These are phyloP conservation scores for Trichosanthes truncata DNA, from an alignment of 306 rosid species.

Conservation along the genomic window DNA sequence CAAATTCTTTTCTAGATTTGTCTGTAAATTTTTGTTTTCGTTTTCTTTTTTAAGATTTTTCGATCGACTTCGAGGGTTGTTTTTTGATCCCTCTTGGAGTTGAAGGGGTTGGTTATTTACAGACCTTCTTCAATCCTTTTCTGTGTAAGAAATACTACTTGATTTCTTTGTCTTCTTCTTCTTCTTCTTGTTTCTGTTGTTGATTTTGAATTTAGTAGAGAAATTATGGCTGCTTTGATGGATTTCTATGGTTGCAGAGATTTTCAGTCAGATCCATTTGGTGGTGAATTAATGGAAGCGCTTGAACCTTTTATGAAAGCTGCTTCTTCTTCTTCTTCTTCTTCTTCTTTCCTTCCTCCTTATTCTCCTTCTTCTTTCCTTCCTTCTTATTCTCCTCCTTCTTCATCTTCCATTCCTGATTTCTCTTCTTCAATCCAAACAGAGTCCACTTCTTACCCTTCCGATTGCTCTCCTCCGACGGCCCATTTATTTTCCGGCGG, in stretches of 20 bases:
- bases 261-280: slow-evolving; percentile 46
- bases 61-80: slow-evolving; percentile 52
- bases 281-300: slow-evolving; percentile 96
- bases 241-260: slow-evolving; percentile 45
- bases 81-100: slow-evolving; percentile 53
- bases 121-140: slow-evolving; percentile 41
- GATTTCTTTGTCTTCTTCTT: background rate
- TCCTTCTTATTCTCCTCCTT: slow-evolving; percentile 7
- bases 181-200: background rate
- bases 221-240: slow-evolving; percentile 62
- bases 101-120: slow-evolving; percentile 67
- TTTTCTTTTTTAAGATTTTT: background rate
- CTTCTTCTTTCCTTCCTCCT: background rate
- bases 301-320: slow-evolving; percentile 94
- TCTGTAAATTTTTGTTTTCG: background rate
- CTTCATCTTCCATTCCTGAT: slow-evolving; percentile 5
- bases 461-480: slow-evolving; percentile 28
- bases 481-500: slow-evolving; percentile 34
- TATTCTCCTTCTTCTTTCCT: slow-evolving; percentile 11
- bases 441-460: slow-evolving; percentile 4
- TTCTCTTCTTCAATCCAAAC: slow-evolving; percentile 13
- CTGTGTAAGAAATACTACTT: slow-evolving; percentile 13
- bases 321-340: slow-evolving; percentile 37
- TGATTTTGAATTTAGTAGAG: slow-evolving; percentile 2
- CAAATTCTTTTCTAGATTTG: background rate